These are phyloP conservation scores for Sextonia rubra DNA, from an alignment of 164 flowering plant species.

Conservation along the genomic window DNA sequence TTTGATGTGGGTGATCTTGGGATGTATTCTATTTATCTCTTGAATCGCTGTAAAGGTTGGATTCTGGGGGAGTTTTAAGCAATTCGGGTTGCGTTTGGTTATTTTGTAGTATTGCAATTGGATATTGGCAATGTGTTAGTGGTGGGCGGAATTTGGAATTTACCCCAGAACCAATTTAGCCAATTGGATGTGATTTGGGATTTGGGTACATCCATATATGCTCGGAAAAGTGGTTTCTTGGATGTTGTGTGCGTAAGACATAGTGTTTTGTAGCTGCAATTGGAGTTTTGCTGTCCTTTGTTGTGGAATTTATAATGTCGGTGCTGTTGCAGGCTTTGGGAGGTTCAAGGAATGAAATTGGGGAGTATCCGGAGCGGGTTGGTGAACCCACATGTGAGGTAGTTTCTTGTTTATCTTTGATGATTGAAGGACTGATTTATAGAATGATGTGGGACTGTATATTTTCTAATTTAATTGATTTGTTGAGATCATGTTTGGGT, in stretches of 20 bases:
- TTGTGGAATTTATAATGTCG: not conserved
- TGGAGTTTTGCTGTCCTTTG: not conserved
- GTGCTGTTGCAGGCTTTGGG: conserved; percentile 48
- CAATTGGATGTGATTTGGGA: not conserved
- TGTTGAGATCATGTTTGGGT: not conserved
- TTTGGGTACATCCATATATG: not conserved
- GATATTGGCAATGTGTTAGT: not conserved
- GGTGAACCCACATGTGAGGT: conserved; percentile 95
- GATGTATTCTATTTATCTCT: not conserved
- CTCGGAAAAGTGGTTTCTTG: not conserved
- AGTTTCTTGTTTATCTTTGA: conserved; percentile 6
- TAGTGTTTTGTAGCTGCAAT: not conserved
- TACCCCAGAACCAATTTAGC: not conserved
- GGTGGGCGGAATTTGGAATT: not conserved
- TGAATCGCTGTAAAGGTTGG: not conserved
- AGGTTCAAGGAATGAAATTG: conserved; percentile 35
- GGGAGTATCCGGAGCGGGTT: conserved; percentile 76
- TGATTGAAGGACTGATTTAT: not conserved
- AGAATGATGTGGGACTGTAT: not conserved
- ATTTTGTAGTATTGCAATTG: not conserved
- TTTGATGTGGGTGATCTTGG: not conserved
- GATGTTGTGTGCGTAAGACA: not conserved
- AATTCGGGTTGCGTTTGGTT: not conserved
- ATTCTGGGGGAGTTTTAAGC: not conserved
- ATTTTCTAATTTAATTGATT: not conserved